Percentiles rank a stretch among this genome's conserved stretches.
These are phyloP conservation scores for Colletotrichum cordylinicola DNA, from an alignment of 2,329 filamentous ascomycete species.

Conservation along the genomic window DNA sequence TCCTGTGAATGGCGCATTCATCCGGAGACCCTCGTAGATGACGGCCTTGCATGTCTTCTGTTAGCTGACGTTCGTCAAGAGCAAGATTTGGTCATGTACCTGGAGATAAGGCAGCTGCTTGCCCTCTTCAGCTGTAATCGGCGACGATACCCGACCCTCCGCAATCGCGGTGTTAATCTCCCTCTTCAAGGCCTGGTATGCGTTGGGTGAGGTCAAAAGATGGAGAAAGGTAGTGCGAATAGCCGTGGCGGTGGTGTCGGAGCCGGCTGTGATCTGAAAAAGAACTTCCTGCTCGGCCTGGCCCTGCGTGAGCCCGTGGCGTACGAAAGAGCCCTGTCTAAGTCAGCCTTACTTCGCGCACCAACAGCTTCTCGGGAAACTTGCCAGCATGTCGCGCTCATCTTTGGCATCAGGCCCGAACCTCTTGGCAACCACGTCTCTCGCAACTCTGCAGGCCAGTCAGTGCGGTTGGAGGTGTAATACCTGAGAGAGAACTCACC, in stretches of 20 bases:
- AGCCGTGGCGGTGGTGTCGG: constrained; percentile 58
- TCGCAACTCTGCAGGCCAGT: constrained; percentile 33
- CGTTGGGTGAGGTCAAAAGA: constrained; percentile 49
- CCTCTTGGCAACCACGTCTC: constrained; percentile 33
- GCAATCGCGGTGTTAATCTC: constrained; percentile 50
- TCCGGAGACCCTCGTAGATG: constrained; percentile 43
- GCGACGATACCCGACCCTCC: constrained; percentile 28
- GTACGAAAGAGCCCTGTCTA: constrained; percentile 41
- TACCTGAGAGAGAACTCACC: constrained; percentile 23
- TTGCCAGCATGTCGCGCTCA: constrained; percentile 39
- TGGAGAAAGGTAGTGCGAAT: constrained; percentile 55
- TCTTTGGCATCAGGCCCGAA: constrained; percentile 30
- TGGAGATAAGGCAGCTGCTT: constrained; percentile 43
- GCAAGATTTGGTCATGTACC: constrained; percentile 35
- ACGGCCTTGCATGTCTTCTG: constrained; percentile 47
- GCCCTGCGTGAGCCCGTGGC: constrained; percentile 35
- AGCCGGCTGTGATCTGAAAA: constrained; percentile 34
- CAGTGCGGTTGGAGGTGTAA: background rate
- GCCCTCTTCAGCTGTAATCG: constrained; percentile 31
- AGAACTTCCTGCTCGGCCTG: constrained; percentile 36
- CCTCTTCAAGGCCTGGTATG: constrained; percentile 45
- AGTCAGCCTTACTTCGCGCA: background rate
- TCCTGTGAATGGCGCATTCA: constrained; percentile 39
- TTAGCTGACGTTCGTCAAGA: background rate
- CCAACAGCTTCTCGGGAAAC: accelerated